Conservation (phyloP, 305 asterid genomes). For the Striga hermonthica region DNA sequence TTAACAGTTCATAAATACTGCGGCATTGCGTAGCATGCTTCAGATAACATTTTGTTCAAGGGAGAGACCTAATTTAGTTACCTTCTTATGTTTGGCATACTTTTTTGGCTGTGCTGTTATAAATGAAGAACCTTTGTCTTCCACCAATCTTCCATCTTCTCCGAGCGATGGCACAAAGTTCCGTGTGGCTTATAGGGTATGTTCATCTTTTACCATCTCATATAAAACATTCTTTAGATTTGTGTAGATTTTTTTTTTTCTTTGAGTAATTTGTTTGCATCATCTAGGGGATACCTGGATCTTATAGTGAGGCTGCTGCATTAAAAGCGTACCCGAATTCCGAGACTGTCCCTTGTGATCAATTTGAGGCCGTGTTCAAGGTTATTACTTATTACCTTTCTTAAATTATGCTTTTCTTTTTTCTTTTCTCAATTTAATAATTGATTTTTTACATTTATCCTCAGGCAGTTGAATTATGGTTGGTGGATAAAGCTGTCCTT, state of each 20-base stretch:
- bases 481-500: slow-evolving; percentile 84
- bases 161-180: slow-evolving; percentile 48
- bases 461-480: slow-evolving; percentile 91
- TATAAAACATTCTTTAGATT: background rate
- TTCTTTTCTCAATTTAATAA: background rate
- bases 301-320: slow-evolving; percentile 83
- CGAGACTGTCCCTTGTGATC: slow-evolving; percentile 82
- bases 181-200: slow-evolving; percentile 86
- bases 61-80: slow-evolving; percentile 11
- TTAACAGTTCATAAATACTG: background rate
- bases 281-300: slow-evolving; percentile 74
- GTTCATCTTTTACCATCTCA: background rate
- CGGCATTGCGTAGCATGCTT: background rate
- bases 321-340: slow-evolving; percentile 71
- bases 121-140: slow-evolving; percentile 71
- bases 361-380: slow-evolving; percentile 76
- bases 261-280: slow-evolving; percentile 27
- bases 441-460: background rate
- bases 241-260: background rate
- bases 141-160: slow-evolving; percentile 38
- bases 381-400: slow-evolving; percentile 32
- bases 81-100: slow-evolving; percentile 8
- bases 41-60: background rate
- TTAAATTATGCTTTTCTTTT: slow-evolving; percentile 8
- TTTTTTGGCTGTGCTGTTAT: background rate